These are phyloP conservation scores for Aureobasidium uvarum DNA, from an alignment of 2,329 filamentous ascomycete genomes.

Conservation along the genomic window DNA sequence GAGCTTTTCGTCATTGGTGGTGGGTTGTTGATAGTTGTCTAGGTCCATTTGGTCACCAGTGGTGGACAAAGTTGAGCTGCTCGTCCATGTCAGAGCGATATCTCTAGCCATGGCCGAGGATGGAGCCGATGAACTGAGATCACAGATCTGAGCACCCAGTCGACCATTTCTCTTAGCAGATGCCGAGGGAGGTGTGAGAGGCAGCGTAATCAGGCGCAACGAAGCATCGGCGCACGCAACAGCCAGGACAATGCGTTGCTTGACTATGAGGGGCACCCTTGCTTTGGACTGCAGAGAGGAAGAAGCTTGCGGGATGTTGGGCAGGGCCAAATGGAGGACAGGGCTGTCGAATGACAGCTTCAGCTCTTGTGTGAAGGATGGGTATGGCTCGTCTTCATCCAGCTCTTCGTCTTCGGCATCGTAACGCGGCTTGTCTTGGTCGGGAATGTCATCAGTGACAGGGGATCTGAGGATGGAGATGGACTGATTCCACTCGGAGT, in stretches of 20 bases:
- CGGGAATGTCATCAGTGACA: slow-evolving; percentile 3
- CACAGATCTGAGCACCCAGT: slow-evolving; percentile 49
- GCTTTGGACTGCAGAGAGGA: slow-evolving; percentile 1
- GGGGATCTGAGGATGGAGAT: not conserved
- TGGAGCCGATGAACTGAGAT: slow-evolving; percentile 47
- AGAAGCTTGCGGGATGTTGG: slow-evolving; percentile 39
- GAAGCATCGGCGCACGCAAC: slow-evolving; percentile 58
- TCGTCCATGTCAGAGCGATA: slow-evolving; percentile 55
- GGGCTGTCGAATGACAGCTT: slow-evolving; percentile 55
- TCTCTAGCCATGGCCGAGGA: slow-evolving; percentile 54
- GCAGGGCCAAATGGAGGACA: slow-evolving; percentile 55
- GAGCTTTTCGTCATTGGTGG: slow-evolving; percentile 7
- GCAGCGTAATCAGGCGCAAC: slow-evolving; percentile 55
- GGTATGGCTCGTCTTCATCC: slow-evolving; percentile 57
- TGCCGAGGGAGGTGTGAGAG: slow-evolving; percentile 53
- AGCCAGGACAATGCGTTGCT: slow-evolving; percentile 52
- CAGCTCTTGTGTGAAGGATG: slow-evolving; percentile 54
- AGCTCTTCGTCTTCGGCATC: slow-evolving; percentile 58
- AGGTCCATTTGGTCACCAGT: slow-evolving; percentile 22
- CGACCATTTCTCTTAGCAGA: slow-evolving; percentile 38
- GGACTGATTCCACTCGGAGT: slow-evolving; percentile 20
- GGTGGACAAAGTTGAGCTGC: slow-evolving; percentile 16
- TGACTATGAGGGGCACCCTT: slow-evolving; percentile 37
- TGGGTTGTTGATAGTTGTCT: not conserved
- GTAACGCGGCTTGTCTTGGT: slow-evolving; percentile 14